These are phyloP conservation scores for Wickerhamomyces canadensis DNA, from an alignment of 805 yeast species.

Conservation along the genomic window DNA sequence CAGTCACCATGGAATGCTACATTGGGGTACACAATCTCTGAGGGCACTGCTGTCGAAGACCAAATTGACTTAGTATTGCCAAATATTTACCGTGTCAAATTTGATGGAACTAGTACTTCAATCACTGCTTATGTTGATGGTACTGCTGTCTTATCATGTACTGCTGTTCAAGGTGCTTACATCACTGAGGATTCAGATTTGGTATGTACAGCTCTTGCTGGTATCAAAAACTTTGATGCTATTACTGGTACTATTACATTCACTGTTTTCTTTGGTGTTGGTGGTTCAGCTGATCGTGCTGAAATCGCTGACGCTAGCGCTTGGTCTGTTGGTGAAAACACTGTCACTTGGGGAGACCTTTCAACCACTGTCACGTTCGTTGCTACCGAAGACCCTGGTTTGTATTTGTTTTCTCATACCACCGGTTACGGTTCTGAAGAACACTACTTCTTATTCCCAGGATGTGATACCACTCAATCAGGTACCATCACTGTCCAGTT, in stretches of 20 bases:
- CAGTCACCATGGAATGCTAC: slow-evolving; percentile 29
- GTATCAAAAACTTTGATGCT: slow-evolving; percentile 13
- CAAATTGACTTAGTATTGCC: slow-evolving; percentile 24
- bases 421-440: slow-evolving; percentile 29
- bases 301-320: slow-evolving; percentile 28
- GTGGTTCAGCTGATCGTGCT: slow-evolving; percentile 26
- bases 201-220: slow-evolving; percentile 24
- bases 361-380: slow-evolving; percentile 25
- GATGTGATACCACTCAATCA: slow-evolving; percentile 23
- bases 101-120: slow-evolving; percentile 18
- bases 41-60: slow-evolving; percentile 15
- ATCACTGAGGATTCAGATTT: slow-evolving; percentile 24
- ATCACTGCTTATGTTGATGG: slow-evolving; percentile 22
- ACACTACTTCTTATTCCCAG: slow-evolving; percentile 28
- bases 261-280: slow-evolving; percentile 28
- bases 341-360: slow-evolving; percentile 20
- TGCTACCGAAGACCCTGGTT: slow-evolving; percentile 12
- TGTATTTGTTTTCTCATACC: slow-evolving; percentile 24
- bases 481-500: slow-evolving; percentile 24
- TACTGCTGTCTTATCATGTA: slow-evolving; percentile 25
- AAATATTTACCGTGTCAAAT: slow-evolving; percentile 29
- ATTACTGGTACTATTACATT: slow-evolving; percentile 26
- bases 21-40: slow-evolving; percentile 22
- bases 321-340: slow-evolving; percentile 25
- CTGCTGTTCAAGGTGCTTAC: slow-evolving; percentile 30